A percentile compares a stretch with the other conserved stretches of the same genome.
phyloP scores from a whole-genome alignment of 768 basidiomycete species.

The Agrocybe chaxingu region DNA sequence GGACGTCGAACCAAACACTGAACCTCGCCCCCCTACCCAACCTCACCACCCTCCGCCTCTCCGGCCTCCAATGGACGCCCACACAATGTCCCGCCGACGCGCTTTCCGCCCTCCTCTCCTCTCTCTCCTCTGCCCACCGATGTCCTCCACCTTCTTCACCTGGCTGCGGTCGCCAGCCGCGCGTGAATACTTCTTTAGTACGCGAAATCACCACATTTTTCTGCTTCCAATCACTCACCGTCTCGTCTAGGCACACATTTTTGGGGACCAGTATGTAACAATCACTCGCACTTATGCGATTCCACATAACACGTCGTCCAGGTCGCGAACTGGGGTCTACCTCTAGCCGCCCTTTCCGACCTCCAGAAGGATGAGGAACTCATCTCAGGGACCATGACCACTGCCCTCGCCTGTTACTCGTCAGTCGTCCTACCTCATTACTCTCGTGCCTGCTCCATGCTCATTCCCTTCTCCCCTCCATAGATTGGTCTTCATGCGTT shows the following conservation, averaged over 20 bases:
- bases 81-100: slow-evolving; percentile 8
- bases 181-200: slow-evolving; percentile 93
- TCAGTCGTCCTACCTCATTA: slow-evolving; percentile 43
- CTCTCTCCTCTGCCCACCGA: slow-evolving; percentile 26
- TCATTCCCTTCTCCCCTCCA: slow-evolving; percentile 7
- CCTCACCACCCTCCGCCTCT: slow-evolving; percentile 11
- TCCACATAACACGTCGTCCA: slow-evolving; percentile 28
- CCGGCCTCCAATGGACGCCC: slow-evolving; percentile 13
- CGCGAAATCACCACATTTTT: slow-evolving; percentile 25
- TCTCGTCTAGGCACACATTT: slow-evolving; percentile 80
- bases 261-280: slow-evolving; percentile 86
- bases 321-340: slow-evolving; percentile 99
- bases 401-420: slow-evolving; percentile 90
- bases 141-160: slow-evolving; percentile 83
- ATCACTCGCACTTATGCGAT: slow-evolving; percentile 2
- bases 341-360: slow-evolving; percentile 89
- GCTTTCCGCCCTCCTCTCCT: too few species aligned
- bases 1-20: too few species aligned
- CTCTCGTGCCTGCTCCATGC: slow-evolving; percentile 3
- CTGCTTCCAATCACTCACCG: slow-evolving; percentile 10
- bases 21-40: neutral
- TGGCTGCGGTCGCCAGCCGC: slow-evolving; percentile 93
- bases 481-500: slow-evolving; percentile 90
- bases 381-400: slow-evolving; percentile 97
- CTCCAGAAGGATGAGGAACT: slow-evolving; percentile 91